Conservation (phyloP, 2,329 filamentous ascomycete genomes). For the Penicillium sumatraense region DNA sequence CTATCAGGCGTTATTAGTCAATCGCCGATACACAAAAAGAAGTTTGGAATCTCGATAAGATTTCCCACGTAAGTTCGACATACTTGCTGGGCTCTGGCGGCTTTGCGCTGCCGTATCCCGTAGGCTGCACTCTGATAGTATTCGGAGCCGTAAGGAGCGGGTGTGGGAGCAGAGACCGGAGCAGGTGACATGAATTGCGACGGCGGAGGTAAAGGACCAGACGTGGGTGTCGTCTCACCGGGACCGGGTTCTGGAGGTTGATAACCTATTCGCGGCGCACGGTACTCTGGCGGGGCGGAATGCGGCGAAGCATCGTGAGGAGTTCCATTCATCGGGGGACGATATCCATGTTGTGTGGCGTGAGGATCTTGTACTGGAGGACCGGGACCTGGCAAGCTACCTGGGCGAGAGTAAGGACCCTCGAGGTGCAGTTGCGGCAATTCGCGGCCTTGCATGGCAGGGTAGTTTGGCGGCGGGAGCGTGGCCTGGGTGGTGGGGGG, state of each 20-base stretch:
- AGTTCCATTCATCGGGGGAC: constrained; percentile 38
- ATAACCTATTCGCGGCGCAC: constrained; percentile 35
- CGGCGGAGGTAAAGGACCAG: constrained; percentile 36
- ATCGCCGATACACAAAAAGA: neutral
- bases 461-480: constrained; percentile 16
- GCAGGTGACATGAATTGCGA: constrained; percentile 33
- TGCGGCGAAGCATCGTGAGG: constrained; percentile 38
- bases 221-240: constrained; percentile 34
- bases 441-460: constrained; percentile 38
- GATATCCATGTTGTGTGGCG: constrained; percentile 34
- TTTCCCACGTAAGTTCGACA: constrained; percentile 1
- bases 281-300: constrained; percentile 39
- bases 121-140: constrained; percentile 38
- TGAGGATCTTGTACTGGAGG: constrained; percentile 33
- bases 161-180: constrained; percentile 31
- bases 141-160: constrained; percentile 36
- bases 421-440: constrained; percentile 40
- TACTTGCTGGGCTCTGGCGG: constrained; percentile 47
- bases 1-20: constrained; percentile 49
- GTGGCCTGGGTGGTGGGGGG: constrained; percentile 31
- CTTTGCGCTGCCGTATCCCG: constrained; percentile 43
- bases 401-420: constrained; percentile 38
- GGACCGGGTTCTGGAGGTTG: constrained; percentile 36
- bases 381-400: constrained; percentile 28
- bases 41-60: neutral